These are phyloP conservation scores for Dipsacomyces acuminosporus DNA, from an alignment of 371 early-diverging fungal genomes.

Conservation along the genomic window DNA sequence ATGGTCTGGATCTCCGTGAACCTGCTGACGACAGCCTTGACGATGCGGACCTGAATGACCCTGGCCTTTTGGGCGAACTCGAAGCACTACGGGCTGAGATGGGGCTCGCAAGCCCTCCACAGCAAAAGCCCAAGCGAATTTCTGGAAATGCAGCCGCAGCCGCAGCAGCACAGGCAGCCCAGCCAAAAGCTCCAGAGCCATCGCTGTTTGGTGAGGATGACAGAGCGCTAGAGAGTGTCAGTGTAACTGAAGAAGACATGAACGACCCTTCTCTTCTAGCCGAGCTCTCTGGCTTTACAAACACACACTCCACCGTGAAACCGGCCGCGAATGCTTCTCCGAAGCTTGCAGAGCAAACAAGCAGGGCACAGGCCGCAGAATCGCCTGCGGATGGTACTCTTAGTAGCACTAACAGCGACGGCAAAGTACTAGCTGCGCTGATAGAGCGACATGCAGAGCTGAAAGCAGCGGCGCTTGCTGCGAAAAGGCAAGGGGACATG, in stretches of 20 bases:
- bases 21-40: slow-evolving; percentile 5
- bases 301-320: background rate
- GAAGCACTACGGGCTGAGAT: slow-evolving; percentile 32
- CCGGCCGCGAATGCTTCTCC: background rate
- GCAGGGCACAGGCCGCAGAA: background rate
- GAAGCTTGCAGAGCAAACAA: background rate
- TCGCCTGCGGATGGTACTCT: background rate
- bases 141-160: background rate
- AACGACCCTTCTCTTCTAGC: slow-evolving; percentile 28
- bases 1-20: background rate
- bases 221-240: slow-evolving; percentile 9
- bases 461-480: slow-evolving; percentile 18
- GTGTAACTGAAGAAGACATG: slow-evolving; percentile 37
- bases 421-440: slow-evolving; percentile 7
- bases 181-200: too few species aligned
- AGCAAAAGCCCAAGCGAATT: background rate
- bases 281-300: slow-evolving; percentile 13
- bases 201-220: slow-evolving; percentile 14
- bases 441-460: slow-evolving; percentile 10
- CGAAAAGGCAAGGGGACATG: slow-evolving; percentile 27
- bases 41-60: slow-evolving; percentile 26
- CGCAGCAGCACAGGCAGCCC: background rate
- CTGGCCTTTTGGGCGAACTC: slow-evolving; percentile 31
- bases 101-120: slow-evolving; percentile 15
- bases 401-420: background rate